Conservation (phyloP, 345 rosid species). For the Schrenkiella parvula region DNA sequence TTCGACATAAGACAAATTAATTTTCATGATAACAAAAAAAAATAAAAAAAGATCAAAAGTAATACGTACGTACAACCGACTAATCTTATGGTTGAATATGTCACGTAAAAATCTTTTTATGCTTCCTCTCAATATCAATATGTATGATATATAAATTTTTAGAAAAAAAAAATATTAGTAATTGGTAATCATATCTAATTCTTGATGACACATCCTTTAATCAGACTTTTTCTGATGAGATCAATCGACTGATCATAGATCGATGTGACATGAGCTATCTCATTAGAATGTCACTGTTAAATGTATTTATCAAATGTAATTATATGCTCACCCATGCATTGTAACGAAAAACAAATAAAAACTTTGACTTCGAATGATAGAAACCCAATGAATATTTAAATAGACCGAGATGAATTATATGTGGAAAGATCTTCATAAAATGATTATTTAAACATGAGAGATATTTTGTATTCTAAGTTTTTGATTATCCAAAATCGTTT, state of each 20-base stretch:
- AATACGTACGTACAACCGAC: background rate
- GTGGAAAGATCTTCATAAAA: no score
- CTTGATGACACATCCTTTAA: background rate
- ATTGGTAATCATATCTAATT: background rate
- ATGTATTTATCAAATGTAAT: slow-evolving; percentile 9
- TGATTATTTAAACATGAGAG: no score
- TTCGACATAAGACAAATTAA: slow-evolving; percentile 2
- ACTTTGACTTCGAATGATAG: background rate
- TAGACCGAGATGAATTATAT: no score
- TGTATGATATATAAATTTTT: background rate
- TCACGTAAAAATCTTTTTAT: background rate
- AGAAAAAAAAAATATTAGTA: background rate
- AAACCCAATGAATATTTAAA: background rate
- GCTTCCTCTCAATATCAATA: background rate
- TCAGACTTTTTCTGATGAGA: background rate
- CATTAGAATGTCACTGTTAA: slow-evolving; percentile 7
- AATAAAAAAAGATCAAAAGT: slow-evolving; percentile 3
- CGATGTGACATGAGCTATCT: slow-evolving; percentile 17
- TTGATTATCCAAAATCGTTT: no score
- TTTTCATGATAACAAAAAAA: no score
- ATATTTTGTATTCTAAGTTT: no score
- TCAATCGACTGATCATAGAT: background rate
- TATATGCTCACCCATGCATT: background rate
- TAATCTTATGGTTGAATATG: background rate
- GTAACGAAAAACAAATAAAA: background rate